Evolutionary conservation across 306 rosid genomes (phyloP).

Genomic region (Trifolium pratense): DNA sequence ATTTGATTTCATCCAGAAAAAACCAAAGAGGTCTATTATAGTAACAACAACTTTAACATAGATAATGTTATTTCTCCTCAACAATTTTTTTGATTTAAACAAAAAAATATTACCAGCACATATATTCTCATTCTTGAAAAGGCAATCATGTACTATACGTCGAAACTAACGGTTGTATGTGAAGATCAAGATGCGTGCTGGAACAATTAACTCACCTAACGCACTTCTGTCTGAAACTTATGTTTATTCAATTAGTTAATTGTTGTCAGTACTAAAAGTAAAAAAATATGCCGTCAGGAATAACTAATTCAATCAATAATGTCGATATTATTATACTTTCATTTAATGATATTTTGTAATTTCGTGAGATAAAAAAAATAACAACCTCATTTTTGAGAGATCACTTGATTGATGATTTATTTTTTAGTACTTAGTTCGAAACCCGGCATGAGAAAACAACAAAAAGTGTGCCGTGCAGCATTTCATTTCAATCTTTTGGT

Average conservation of each 20-base stretch:
- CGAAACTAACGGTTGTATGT: neutral
- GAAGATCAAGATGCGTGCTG: constrained; percentile 25
- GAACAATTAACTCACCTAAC: constrained; percentile 36
- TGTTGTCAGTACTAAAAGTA: too few species aligned
- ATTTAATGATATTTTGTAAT: too few species aligned
- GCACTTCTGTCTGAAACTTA: neutral
- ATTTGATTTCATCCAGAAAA: neutral
- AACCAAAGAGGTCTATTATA: neutral
- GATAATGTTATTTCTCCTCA: neutral
- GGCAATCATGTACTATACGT: neutral
- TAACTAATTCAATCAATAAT: too few species aligned
- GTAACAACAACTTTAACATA: neutral
- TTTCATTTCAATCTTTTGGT: constrained; percentile 11
- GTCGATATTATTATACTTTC: too few species aligned
- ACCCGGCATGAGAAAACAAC: too few species aligned
- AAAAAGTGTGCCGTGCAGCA: neutral
- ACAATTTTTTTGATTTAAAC: neutral
- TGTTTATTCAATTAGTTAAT: too few species aligned
- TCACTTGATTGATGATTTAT: too few species aligned
- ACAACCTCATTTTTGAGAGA: too few species aligned
- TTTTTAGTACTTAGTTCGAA: too few species aligned
- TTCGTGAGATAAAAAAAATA: too few species aligned
- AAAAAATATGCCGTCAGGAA: too few species aligned
- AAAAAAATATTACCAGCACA: neutral
- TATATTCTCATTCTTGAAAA: neutral